A percentile compares a stretch with the other conserved stretches of the same genome.
Evolutionary conservation across 2,329 filamentous ascomycete genomes (phyloP).

Genomic region (Grosmannia clavigera): DNA sequence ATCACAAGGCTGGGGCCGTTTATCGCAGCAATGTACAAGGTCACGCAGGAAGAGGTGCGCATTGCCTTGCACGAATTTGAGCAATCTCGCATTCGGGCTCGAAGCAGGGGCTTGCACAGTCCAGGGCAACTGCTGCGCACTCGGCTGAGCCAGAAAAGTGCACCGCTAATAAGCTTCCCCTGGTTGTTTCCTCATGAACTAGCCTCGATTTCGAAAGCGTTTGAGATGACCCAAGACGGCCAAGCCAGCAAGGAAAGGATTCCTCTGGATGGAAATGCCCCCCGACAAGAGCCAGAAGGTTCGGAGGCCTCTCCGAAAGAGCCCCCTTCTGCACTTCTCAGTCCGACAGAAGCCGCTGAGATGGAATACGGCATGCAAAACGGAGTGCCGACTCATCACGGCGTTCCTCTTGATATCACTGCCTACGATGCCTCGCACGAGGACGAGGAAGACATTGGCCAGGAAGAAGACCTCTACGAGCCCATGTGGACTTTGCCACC

Average conservation of each 20-base stretch:
- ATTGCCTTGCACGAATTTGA: conserved; percentile 40
- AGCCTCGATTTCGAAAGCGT: conserved; percentile 47
- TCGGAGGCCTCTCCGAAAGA: too few relatives aligned
- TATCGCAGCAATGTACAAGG: conserved; percentile 75
- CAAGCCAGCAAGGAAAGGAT: background rate
- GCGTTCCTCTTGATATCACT: conserved; percentile 13
- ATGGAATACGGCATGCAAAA: conserved; percentile 6
- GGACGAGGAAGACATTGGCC: conserved; percentile 4
- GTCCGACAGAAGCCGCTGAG: background rate
- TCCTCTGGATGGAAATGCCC: too few relatives aligned
- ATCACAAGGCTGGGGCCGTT: conserved; percentile 54
- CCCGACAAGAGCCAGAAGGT: too few relatives aligned
- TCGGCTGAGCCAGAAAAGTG: conserved; percentile 31
- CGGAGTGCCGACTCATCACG: conserved; percentile 21
- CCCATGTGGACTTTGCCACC: conserved; percentile 12
- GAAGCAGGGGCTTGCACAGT: background rate
- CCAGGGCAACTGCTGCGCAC: conserved; percentile 18
- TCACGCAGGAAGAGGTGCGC: conserved; percentile 61
- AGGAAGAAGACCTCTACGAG: conserved; percentile 4
- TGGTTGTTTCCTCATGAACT: conserved; percentile 76
- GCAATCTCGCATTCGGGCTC: background rate
- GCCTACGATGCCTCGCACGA: conserved; percentile 1
- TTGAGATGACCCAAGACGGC: background rate
- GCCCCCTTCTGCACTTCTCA: background rate
- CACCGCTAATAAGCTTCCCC: conserved; percentile 85